Evolutionary conservation across 1,284 basidiomycete genomes (phyloP), one percentile per base, ranked within the genome.

Genomic region (Inonotus hispidus): DNA sequence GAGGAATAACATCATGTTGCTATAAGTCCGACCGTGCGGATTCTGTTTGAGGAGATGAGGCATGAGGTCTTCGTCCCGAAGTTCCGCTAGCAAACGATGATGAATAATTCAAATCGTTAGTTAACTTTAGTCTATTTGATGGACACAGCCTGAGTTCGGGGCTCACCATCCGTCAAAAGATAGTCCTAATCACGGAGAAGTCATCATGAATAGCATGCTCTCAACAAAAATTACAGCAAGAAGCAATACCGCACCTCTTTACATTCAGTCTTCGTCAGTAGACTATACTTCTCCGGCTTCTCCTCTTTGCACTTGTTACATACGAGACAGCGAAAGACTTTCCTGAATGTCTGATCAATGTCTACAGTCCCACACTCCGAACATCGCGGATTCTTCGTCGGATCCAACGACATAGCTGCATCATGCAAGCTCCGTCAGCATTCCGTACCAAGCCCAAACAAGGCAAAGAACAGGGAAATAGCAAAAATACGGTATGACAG

Each of bases 1-100:
- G 6, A 98, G 80, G 75, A 94, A 99, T 25, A 99, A 82, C 97
- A 99, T 99, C 97, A 99, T 99, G 77, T 99, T 99, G 53, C 90
- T 91, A 71, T 94, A 99, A 0, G 94, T 97, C 23, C 94, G 92
- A 65, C 93, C 92, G 77, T 99, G 95, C 1, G 97, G 97, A 71
- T 99, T 99, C 2, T 94, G 91, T 71, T 95, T 95, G 56, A 99
- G 80, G 19, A 98, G 79, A 73, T 99, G 97, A 0, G 95, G 96
- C 64, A 99, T 82, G 21, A 92, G 76, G 67, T 98, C 94, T 67
- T 90, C 85, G 71, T 99, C 97, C 59, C 89, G 86, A 37, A 99
- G 80, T 72, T 99, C 97, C 25, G 94, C 93, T 92, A 67, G 38
- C 7, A 52, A 35, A 32, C 32, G 8, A 32, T 32, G 32, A 32